phyloP scores from a whole-genome alignment of 805 yeast species.

The Pichia cabralensis region DNA sequence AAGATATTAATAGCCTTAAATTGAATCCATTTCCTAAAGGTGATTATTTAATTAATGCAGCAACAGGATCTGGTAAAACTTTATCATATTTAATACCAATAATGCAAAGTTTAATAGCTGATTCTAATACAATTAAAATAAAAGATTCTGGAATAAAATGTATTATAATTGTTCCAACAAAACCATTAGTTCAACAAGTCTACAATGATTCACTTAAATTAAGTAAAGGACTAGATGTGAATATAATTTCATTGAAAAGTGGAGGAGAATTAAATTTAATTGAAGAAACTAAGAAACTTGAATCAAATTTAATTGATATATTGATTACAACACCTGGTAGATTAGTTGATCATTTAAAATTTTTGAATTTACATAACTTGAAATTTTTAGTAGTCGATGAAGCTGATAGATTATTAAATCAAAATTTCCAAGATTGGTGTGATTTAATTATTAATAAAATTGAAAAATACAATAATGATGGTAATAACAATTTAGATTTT shows the following conservation, averaged over 20 bases:
- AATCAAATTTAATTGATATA: slow-evolving; percentile 45
- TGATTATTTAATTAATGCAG: slow-evolving; percentile 81
- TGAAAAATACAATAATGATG: slow-evolving; percentile 24
- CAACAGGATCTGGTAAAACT: slow-evolving; percentile 96
- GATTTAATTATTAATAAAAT: slow-evolving; percentile 36
- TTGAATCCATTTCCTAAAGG: slow-evolving; percentile 48
- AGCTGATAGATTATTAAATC: slow-evolving; percentile 75
- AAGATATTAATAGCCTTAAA: slow-evolving; percentile 30
- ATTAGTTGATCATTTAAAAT: slow-evolving; percentile 62
- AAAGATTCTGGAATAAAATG: slow-evolving; percentile 55
- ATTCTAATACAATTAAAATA: neutral
- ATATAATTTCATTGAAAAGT: slow-evolving; percentile 53
- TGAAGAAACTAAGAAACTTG: slow-evolving; percentile 52
- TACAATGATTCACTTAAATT: slow-evolving; percentile 49
- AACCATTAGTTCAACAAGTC: slow-evolving; percentile 79
- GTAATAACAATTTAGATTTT: slow-evolving; percentile 18
- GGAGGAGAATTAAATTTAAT: slow-evolving; percentile 32
- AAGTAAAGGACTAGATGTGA: slow-evolving; percentile 56
- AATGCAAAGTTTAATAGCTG: slow-evolving; percentile 47
- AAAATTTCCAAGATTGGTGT: slow-evolving; percentile 92
- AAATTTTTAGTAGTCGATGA: slow-evolving; percentile 67
- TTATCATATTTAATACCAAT: slow-evolving; percentile 82
- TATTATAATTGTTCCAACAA: slow-evolving; percentile 79
- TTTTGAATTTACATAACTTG: slow-evolving; percentile 37
- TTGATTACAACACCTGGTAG: slow-evolving; percentile 71